phyloP scores from a whole-genome alignment of 2,329 filamentous ascomycete genomes.

The Rutstroemia sp. region DNA sequence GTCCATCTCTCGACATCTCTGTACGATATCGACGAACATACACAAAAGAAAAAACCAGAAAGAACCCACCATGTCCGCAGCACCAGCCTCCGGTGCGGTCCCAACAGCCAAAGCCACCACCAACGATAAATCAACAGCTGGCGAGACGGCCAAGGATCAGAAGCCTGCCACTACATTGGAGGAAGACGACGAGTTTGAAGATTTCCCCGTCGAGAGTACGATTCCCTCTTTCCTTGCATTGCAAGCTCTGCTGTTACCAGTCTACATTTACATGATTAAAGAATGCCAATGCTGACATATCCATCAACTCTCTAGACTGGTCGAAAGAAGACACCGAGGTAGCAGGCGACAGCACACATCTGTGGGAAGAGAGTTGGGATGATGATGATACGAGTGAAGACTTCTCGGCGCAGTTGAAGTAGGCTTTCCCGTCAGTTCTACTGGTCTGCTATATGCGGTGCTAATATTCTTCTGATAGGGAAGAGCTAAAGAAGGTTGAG shows the following conservation, averaged over 20 bases:
- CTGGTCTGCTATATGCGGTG: neutral
- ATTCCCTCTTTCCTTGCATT: slow-evolving; percentile 5
- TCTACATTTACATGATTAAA: neutral
- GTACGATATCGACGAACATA: neutral
- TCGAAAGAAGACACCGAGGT: slow-evolving; percentile 83
- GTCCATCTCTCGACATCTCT: neutral
- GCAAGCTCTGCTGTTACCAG: neutral
- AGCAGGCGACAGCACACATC: slow-evolving; percentile 67
- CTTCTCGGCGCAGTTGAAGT: slow-evolving; percentile 93
- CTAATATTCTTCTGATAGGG: slow-evolving; percentile 40
- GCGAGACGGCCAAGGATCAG: slow-evolving; percentile 32
- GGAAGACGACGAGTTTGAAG: slow-evolving; percentile 98
- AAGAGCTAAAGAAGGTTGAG: slow-evolving; percentile 93
- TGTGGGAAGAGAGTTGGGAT: slow-evolving; percentile 99
- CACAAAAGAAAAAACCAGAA: neutral
- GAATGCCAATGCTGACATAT: slow-evolving; percentile 9
- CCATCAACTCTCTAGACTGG: slow-evolving; percentile 60
- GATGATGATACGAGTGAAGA: slow-evolving; percentile 97
- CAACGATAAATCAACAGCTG: slow-evolving; percentile 18
- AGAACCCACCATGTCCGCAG: slow-evolving; percentile 24
- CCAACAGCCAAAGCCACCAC: slow-evolving; percentile 18
- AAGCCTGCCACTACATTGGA: slow-evolving; percentile 59
- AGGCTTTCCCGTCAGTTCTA: slow-evolving; percentile 28
- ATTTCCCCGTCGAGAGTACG: slow-evolving; percentile 92
- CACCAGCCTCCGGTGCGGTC: slow-evolving; percentile 24